A percentile compares a stretch with the other conserved stretches of the same genome.
These are phyloP conservation scores for Gastrodia elata DNA, from an alignment of 106 monocot genomes.

Conservation along the genomic window DNA sequence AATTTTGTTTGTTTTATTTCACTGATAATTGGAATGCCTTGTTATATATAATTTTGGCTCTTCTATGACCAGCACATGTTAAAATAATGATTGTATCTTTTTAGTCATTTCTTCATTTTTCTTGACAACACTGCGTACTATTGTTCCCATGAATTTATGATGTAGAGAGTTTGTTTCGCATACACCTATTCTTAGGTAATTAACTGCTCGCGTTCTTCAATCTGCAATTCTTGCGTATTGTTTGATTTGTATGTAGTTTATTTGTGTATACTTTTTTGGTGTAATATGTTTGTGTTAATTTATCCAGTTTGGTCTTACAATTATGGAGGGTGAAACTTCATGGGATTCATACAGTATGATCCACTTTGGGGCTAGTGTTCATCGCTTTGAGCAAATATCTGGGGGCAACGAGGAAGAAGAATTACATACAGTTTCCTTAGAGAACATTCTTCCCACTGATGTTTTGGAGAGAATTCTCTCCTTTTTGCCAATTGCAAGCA, in stretches of 20 bases:
- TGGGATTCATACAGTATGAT: conserved; percentile 14
- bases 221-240: not conserved
- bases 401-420: conserved; percentile 11
- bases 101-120: not conserved
- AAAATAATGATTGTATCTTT: not conserved
- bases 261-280: not conserved
- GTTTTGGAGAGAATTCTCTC: conserved; percentile 54
- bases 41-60: not conserved
- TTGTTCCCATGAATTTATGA: not conserved
- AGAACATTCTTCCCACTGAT: conserved; percentile 52
- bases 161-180: not conserved
- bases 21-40: not conserved
- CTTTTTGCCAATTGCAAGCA: conserved; percentile 41
- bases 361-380: conserved; percentile 5
- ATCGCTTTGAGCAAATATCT: conserved; percentile 6
- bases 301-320: not conserved
- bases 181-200: not conserved
- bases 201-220: not conserved
- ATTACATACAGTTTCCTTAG: conserved; percentile 24
- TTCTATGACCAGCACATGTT: too few species aligned
- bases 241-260: not conserved
- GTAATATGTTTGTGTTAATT: not conserved
- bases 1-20: conserved; percentile 2
- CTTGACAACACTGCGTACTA: not conserved
- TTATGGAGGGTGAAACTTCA: conserved; percentile 14